These are phyloP conservation scores for Apium graveolens DNA, from an alignment of 129 eudicot genomes.

Conservation along the genomic window DNA sequence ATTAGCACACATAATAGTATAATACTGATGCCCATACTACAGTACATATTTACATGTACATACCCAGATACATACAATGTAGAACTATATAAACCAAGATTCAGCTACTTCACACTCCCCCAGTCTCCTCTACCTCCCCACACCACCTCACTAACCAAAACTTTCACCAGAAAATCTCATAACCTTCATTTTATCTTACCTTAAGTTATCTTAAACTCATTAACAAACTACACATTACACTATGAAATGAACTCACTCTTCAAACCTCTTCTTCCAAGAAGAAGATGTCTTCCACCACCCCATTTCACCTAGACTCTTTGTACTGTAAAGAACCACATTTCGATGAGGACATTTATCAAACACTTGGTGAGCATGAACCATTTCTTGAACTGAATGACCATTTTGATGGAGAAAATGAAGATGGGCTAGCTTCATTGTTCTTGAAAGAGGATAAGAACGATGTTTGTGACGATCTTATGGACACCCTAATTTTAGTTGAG, in stretches of 20 bases:
- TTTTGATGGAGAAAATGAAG: conserved; percentile 17
- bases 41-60: no score
- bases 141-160: background rate
- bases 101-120: background rate
- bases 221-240: background rate
- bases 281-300: conserved; percentile 34
- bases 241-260: conserved; percentile 34
- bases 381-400: conserved; percentile 19
- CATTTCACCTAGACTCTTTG: conserved; percentile 35
- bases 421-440: conserved; percentile 12
- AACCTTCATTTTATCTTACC: no score
- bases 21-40: no score
- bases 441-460: conserved; percentile 45
- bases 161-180: no score
- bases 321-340: conserved; percentile 56
- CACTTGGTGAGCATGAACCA: conserved; percentile 21
- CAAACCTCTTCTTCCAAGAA: conserved; percentile 22
- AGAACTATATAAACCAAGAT: background rate
- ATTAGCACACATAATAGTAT: no score
- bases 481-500: conserved; percentile 16
- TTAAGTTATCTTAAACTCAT: background rate
- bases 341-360: background rate
- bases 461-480: conserved; percentile 13
- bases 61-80: background rate
- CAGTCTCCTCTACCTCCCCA: background rate